Conservation (phyloP, 179 eudicot species). For the Gypsophila paniculata region DNA sequence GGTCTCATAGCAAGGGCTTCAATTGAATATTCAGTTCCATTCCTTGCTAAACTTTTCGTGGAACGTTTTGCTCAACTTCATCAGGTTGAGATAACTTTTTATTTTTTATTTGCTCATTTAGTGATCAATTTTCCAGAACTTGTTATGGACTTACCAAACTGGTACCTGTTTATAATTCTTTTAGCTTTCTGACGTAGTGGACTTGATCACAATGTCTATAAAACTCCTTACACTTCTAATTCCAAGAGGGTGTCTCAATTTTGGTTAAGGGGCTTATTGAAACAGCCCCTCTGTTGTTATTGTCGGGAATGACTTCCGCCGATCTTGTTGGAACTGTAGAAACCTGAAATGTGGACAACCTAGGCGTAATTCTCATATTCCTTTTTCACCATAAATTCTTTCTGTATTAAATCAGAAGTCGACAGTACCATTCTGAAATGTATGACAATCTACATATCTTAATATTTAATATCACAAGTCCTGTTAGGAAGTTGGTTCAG, state of each 20-base stretch:
- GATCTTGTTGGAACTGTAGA: not conserved
- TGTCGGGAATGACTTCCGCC: not conserved
- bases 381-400: not conserved
- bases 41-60: slow-evolving; percentile 59
- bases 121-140: not conserved
- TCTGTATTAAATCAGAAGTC: not conserved
- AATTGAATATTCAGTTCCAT: slow-evolving; percentile 57
- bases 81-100: slow-evolving; percentile 46
- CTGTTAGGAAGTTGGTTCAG: not conserved
- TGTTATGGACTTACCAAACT: not conserved
- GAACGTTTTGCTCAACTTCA: slow-evolving; percentile 72
- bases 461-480: not conserved
- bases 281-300: not conserved
- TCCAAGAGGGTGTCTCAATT: not conserved
- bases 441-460: not conserved
- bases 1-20: slow-evolving; percentile 92
- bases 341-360: not conserved
- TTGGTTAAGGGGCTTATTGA: not conserved
- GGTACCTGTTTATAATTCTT: not conserved
- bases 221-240: not conserved
- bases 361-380: slow-evolving; percentile 1
- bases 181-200: not conserved
- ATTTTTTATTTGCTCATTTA: slow-evolving; percentile 26
- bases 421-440: not conserved
- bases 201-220: not conserved